Evolutionary conservation across 345 rosid species (phyloP).

Genomic region (Boechera stricta): DNA sequence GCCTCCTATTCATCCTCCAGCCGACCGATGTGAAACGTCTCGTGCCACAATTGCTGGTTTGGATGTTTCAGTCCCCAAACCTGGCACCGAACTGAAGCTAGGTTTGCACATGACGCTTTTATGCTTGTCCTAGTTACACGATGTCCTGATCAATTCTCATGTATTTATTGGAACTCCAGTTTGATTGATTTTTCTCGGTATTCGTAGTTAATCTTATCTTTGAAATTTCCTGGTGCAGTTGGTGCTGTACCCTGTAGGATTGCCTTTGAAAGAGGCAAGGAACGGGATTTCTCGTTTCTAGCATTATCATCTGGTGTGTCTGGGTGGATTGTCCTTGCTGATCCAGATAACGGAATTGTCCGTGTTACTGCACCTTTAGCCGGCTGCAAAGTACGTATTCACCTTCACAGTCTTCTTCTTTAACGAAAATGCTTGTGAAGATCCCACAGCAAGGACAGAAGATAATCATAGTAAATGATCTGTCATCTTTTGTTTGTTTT

Average conservation of each 20-base stretch:
- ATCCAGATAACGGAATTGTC: slow-evolving; percentile 66
- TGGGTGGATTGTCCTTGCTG: slow-evolving; percentile 91
- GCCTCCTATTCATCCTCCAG: slow-evolving; percentile 62
- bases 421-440: background rate
- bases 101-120: slow-evolving; percentile 53
- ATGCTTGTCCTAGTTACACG: background rate
- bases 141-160: background rate
- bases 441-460: slow-evolving; percentile 7
- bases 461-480: background rate
- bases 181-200: slow-evolving; percentile 39
- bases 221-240: slow-evolving; percentile 59
- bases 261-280: slow-evolving; percentile 95
- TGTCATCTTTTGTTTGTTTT: slow-evolving; percentile 25
- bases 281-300: slow-evolving; percentile 75
- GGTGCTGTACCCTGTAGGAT: slow-evolving; percentile 89
- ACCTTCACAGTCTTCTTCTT: slow-evolving; percentile 11
- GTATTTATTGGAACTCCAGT: background rate
- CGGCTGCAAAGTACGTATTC: slow-evolving; percentile 53
- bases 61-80: slow-evolving; percentile 77
- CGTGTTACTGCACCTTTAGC: slow-evolving; percentile 91
- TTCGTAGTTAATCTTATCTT: background rate
- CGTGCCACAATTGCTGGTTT: slow-evolving; percentile 72
- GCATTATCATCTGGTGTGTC: slow-evolving; percentile 67
- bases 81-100: slow-evolving; percentile 75
- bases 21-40: slow-evolving; percentile 56